phyloP scores from a whole-genome alignment of 2,329 filamentous ascomycete genomes.

The Herpotrichia juniperi region DNA sequence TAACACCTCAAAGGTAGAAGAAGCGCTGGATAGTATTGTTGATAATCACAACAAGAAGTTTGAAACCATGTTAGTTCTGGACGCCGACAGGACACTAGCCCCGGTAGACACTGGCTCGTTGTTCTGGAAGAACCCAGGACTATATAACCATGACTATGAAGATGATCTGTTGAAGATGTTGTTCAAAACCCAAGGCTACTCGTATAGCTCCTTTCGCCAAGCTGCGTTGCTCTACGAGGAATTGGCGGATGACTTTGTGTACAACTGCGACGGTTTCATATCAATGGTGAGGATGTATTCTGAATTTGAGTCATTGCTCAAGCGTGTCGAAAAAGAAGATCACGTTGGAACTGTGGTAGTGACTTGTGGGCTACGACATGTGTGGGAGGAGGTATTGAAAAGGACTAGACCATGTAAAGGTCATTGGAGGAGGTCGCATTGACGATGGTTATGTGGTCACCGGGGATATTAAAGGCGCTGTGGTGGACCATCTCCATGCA shows the following conservation, averaged over 20 bases:
- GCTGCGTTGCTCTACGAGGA: slow-evolving; percentile 61
- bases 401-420: slow-evolving; percentile 51
- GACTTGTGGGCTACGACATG: slow-evolving; percentile 58
- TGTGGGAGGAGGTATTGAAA: slow-evolving; percentile 64
- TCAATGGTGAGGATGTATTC: slow-evolving; percentile 50
- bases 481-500: slow-evolving; percentile 51
- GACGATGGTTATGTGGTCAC: slow-evolving; percentile 59
- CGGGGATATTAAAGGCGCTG: slow-evolving; percentile 53
- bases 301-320: slow-evolving; percentile 56
- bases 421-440: slow-evolving; percentile 61
- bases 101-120: slow-evolving; percentile 56
- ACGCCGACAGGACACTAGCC: slow-evolving; percentile 64
- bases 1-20: slow-evolving; percentile 45
- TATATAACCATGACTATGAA: slow-evolving; percentile 7
- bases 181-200: slow-evolving; percentile 58
- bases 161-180: slow-evolving; percentile 48
- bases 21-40: slow-evolving; percentile 44
- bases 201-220: slow-evolving; percentile 62
- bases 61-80: slow-evolving; percentile 60
- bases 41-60: slow-evolving; percentile 16
- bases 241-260: slow-evolving; percentile 48
- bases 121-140: slow-evolving; percentile 54
- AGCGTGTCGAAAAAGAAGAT: slow-evolving; percentile 26
- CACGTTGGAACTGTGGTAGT: slow-evolving; percentile 58
- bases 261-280: slow-evolving; percentile 54